Base-by-base conservation (phyloP, 371 early-diverging fungal genomes). In the Gilbertella persicaria region DNA sequence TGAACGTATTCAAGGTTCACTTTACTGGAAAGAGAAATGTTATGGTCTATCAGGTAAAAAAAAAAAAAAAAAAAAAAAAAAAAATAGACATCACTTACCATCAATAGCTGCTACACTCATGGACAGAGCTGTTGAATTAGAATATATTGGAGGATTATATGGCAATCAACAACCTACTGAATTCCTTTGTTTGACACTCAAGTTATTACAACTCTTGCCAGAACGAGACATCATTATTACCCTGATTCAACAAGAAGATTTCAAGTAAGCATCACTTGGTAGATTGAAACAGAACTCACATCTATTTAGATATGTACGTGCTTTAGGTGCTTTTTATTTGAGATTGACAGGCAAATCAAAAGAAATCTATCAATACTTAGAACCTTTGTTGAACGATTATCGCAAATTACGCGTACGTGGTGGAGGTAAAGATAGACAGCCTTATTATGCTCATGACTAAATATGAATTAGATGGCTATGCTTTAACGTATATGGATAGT, bases 11-110 rank as follows among this genome's bases (percentile, higher is more conserved):
- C 92, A 90, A 67, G 95, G 94, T 49, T 89, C 90, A 25, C 62
- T 90, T 12, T 98, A 94, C 71, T 98, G 96, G 96, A 97, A 97
- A 62, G 94, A 97, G 57, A 81, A 88, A 33, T 96, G 96, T 72
- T 97, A 95, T 73, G 97, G 91, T 1, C 73, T 96, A 45, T 93
- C 91, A 52, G 89, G 94, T 92, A 75, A 45, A 23, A 1, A 24
- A 7, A 19, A n/a, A 16, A 24, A 8, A 3, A 21, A 21, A 6
- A 3, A 41, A 21, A 4, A 43, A 12, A 20, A 20, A 20, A 16
- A 4, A 43, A 12, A 20, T 13, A 20, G n/a, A 14, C 16, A 25
- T 41, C 12, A 19, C 21, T 9, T 21, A 30, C 19, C 45, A 44
- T 47, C 28, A 17, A 35, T 63, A 86, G 95, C 94, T 38, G 94